A percentile compares a stretch with the other conserved stretches of the same genome.
Evolutionary conservation across 2,329 filamentous ascomycete species (phyloP).

Genomic region (Aspergillus ibericus): DNA sequence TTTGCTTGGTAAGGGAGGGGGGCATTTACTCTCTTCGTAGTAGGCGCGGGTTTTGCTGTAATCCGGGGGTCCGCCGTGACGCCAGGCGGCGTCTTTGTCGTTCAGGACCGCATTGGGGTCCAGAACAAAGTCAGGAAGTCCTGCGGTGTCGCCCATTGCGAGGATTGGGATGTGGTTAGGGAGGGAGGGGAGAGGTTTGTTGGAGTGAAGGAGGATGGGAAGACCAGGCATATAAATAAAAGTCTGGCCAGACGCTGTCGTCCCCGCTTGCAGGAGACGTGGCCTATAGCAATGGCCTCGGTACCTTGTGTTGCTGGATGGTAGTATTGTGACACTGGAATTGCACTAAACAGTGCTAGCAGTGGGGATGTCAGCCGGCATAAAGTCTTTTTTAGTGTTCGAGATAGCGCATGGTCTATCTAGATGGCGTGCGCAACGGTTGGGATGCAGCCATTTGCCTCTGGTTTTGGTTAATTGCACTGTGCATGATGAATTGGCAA

Average conservation of each 20-base stretch:
- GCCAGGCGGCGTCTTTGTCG: constrained; percentile 57
- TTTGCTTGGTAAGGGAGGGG: not conserved
- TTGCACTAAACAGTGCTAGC: not conserved
- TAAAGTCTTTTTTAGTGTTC: not conserved
- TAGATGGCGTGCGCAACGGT: not conserved
- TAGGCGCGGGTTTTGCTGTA: constrained; percentile 64
- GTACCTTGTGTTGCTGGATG: not conserved
- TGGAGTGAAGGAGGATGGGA: not conserved
- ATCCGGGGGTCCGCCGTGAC: constrained; percentile 61
- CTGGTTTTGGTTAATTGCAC: not conserved
- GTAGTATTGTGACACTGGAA: not conserved
- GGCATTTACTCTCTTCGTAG: constrained; percentile 56
- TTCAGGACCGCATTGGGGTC: constrained; percentile 60
- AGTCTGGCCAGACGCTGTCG: not conserved
- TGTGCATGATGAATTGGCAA: not conserved
- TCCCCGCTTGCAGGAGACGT: not conserved
- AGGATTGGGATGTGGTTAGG: not conserved
- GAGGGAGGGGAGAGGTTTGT: too few relatives aligned
- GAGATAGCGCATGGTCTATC: not conserved
- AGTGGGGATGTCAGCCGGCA: not conserved
- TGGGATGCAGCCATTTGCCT: not conserved
- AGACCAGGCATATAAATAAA: not conserved
- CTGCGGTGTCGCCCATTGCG: constrained; percentile 7
- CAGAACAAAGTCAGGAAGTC: constrained; percentile 58
- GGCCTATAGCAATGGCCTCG: not conserved